Conservation (phyloP, 805 yeast genomes). For the Saturnispora besseyi region DNA sequence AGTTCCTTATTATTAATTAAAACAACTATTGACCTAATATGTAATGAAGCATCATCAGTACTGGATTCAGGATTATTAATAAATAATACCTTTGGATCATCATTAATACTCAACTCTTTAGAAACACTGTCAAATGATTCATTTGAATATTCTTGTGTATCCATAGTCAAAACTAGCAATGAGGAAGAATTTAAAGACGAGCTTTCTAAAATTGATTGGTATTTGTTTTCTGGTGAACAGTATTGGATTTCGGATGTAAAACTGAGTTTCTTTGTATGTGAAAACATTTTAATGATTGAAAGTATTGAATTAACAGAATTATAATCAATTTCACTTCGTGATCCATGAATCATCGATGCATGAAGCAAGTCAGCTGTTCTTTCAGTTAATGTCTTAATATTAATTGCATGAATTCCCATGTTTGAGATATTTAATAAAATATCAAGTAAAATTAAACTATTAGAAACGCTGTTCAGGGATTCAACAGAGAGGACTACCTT, state of each 20-base stretch:
- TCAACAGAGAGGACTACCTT: constrained; percentile 22
- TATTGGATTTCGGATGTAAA: constrained; percentile 27
- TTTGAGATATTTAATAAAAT: constrained; percentile 19
- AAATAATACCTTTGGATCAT: constrained; percentile 18
- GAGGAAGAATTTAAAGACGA: constrained; percentile 15
- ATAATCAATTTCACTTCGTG: constrained; percentile 14
- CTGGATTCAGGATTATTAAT: constrained; percentile 22
- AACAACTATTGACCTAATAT: constrained; percentile 16
- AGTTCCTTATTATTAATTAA: constrained; percentile 14
- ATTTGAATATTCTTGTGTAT: constrained; percentile 16
- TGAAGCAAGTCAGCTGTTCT: constrained; percentile 63
- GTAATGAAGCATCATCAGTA: background rate
- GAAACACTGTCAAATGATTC: constrained; percentile 11
- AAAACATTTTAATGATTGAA: constrained; percentile 26
- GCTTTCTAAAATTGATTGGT: constrained; percentile 19
- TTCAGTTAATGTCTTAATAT: constrained; percentile 51
- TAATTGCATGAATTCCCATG: constrained; percentile 40
- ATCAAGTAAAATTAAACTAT: constrained; percentile 24
- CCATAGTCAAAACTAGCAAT: constrained; percentile 20
- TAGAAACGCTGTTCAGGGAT: constrained; percentile 24
- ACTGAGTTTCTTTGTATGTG: constrained; percentile 23
- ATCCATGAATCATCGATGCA: constrained; percentile 38
- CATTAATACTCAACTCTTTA: constrained; percentile 9
- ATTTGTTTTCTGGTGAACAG: constrained; percentile 21
- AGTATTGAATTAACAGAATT: constrained; percentile 31